These are phyloP conservation scores for Eucommia ulmoides DNA, from an alignment of 257 asterid genomes.

Conservation along the genomic window DNA sequence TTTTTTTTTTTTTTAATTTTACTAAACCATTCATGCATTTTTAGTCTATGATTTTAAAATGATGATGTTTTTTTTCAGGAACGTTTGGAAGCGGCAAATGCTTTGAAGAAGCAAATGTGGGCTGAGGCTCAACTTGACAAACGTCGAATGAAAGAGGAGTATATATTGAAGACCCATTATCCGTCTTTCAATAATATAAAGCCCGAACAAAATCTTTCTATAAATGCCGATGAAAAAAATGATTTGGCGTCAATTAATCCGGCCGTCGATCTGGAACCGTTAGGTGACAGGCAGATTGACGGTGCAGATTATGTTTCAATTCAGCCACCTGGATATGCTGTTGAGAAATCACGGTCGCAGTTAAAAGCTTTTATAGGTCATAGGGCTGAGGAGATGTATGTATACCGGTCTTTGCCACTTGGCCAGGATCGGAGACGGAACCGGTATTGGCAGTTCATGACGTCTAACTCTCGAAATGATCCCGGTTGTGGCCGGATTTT, in stretches of 20 bases:
- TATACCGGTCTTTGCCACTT: slow-evolving; percentile 74
- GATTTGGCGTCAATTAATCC: slow-evolving; percentile 22
- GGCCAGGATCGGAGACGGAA: slow-evolving; percentile 84
- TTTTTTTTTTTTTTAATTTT: no score
- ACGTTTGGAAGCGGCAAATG: slow-evolving; percentile 92
- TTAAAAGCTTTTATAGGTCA: slow-evolving; percentile 56
- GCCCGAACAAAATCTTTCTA: slow-evolving; percentile 20
- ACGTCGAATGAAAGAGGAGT: slow-evolving; percentile 77
- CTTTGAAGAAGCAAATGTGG: slow-evolving; percentile 95
- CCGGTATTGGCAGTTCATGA: slow-evolving; percentile 73
- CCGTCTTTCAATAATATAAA: slow-evolving; percentile 21
- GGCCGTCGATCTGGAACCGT: slow-evolving; percentile 25
- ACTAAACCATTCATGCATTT: slow-evolving; percentile 11
- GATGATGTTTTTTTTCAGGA: slow-evolving; percentile 75
- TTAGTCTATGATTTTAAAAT: no score
- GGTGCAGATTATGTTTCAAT: slow-evolving; percentile 31
- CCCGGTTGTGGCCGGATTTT: slow-evolving; percentile 76
- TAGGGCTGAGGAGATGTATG: slow-evolving; percentile 68
- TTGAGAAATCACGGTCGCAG: slow-evolving; percentile 65
- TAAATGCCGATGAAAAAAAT: slow-evolving; percentile 23
- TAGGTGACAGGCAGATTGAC: slow-evolving; percentile 30
- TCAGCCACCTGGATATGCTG: slow-evolving; percentile 50
- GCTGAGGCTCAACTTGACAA: slow-evolving; percentile 87
- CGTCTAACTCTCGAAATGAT: slow-evolving; percentile 64
- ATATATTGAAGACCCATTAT: slow-evolving; percentile 25